These are phyloP conservation scores for Chlamydomonas sphaeroides DNA, from an alignment of 139 green algal genomes.

Conservation along the genomic window DNA sequence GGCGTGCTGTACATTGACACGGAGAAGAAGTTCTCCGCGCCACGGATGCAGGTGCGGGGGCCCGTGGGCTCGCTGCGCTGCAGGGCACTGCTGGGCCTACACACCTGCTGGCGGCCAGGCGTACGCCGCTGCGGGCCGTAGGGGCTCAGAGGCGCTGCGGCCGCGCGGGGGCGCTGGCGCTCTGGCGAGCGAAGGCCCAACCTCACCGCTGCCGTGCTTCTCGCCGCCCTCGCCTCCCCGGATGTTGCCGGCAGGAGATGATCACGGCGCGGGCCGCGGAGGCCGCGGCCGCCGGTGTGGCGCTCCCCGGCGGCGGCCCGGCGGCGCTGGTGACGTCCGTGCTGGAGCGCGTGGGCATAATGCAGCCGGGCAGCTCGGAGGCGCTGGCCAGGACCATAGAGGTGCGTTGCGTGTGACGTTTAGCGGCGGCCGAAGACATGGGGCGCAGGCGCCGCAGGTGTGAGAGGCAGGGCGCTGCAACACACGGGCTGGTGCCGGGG, in stretches of 20 bases:
- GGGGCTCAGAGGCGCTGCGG: no score
- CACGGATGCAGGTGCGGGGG: constrained; percentile 23
- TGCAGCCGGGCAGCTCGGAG: constrained; percentile 44
- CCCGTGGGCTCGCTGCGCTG: neutral
- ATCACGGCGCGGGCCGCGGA: neutral
- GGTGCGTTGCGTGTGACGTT: neutral
- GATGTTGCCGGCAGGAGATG: neutral
- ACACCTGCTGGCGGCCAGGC: no score
- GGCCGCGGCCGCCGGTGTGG: neutral
- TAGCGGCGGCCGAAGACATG: no score
- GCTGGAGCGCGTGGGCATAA: constrained; percentile 62
- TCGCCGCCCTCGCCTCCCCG: no score
- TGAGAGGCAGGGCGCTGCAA: no score
- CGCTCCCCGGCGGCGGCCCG: neutral
- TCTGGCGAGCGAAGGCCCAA: no score
- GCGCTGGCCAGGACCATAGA: constrained; percentile 30
- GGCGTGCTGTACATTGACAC: constrained; percentile 49
- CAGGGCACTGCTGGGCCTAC: no score
- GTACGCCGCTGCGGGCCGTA: no score
- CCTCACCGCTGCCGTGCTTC: no score
- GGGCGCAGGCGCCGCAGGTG: no score
- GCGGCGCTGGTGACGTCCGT: constrained; percentile 46
- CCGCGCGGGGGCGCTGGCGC: no score
- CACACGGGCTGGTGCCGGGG: no score
- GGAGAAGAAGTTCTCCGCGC: constrained; percentile 42